Evolutionary conservation across 1,284 basidiomycete genomes (phyloP), one percentile per base, ranked within the genome.

Genomic region (Apiotrichum laibachii): DNA sequence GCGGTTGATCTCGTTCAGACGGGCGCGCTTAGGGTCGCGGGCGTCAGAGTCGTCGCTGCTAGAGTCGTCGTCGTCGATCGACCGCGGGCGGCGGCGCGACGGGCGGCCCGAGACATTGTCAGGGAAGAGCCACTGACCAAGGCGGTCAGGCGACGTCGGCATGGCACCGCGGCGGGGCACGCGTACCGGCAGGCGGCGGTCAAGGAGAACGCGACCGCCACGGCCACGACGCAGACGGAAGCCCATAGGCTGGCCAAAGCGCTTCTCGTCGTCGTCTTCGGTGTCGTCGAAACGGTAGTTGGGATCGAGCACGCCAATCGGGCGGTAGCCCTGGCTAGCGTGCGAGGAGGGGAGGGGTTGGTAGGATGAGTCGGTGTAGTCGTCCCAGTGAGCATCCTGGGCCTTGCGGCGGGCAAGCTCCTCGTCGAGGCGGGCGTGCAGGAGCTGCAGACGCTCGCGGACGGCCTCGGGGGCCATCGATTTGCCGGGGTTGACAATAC

Each of bases 311-410:
- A 70, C 59, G 15, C 68, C 67, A 53, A 78, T 58, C 13, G 78
- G 63, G 75, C 76, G 58, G 79, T 74, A 71, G 74, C 71, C 42
- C 66, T 75, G 58, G 69, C 67, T 34, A 78, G 79, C 81, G 70
- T 48, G 86, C 70, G 68, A 81, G 80, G 75, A 55, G 5, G 72
- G 72, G 19, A 77, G 61, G 22, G 78, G 88, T 86, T 85, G 88
- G 88, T 60, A 86, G 70, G 60, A 85, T 80, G 89, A 86, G 77
- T 93, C 90, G 63, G 90, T 83, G 55, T 83, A 82, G 70, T 95
- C 92, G 68, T 95, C 92, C 88, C 91, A 94, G 46, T 85, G 83
- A 55, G 86, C 83, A 69, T 94, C 89, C 55, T 62, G 64, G 51
- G 78, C 76, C 50, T 87, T 88, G 72, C 86, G 85, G 49, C 81